Base-by-base conservation (phyloP, 495 filamentous ascomycete species). In the Venustampulla echinocandica region DNA sequence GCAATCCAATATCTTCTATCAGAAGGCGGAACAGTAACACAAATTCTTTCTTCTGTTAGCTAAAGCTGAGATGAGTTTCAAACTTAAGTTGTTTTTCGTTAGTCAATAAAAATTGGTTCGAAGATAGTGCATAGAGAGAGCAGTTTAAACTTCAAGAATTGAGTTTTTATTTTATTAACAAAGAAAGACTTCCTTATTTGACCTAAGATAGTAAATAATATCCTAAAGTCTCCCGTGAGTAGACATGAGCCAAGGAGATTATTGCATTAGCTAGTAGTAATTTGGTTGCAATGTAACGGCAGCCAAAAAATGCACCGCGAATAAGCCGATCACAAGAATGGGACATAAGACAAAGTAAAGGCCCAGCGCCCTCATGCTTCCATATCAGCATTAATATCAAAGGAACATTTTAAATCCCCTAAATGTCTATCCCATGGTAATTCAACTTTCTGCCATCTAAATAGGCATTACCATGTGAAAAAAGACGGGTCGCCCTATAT, bases 391-490 rank as follows among this genome's bases (percentile, higher is more conserved):
- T 25, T 44, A 47, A 50, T n/a, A n/a, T n/a, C 53, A 55, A 44
- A 44, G 22, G 47, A 51, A 55, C 7, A 40, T 55, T 47, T 50
- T 49, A 14, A 25, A 42, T 14, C 38, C 36, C 43, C 14, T 22
- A 32, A 13, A 36, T n/a, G n/a, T n/a, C n/a, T 43, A 51, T 15
- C 15, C 44, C 45, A 19, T 25, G 43, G 42, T 36, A 32, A 42
- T 7, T 36, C 38, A 44, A 48, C 21, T 43, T 14, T 44, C 47
- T 40, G 35, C 35, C 50, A 51, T 33, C 49, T 46, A 54, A 36
- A 23, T 25, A 20, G 54, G 50, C 39, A 57, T 47, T 50, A 48
- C 46, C 40, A 44, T 39, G 28, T 42, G 25, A 36, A 47, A 5
- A 44, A 24, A 44, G n/a, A 21, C 41, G 15, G 25, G 14, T 17